phyloP scores from a whole-genome alignment of 2,329 filamentous ascomycete species.

The Aspergillus hiratsukae region DNA sequence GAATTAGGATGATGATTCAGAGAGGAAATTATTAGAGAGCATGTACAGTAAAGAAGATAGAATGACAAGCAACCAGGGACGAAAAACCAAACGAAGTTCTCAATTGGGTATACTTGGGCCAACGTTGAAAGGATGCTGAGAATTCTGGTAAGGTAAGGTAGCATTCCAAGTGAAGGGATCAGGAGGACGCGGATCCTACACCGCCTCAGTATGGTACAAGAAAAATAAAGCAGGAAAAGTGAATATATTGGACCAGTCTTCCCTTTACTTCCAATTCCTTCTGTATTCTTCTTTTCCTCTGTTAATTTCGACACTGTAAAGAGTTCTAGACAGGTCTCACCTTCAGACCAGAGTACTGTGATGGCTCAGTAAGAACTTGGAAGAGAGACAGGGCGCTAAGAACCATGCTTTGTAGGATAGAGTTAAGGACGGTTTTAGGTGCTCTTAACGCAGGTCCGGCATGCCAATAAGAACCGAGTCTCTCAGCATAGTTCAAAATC shows the following conservation, averaged over 20 bases:
- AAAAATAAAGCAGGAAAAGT: neutral
- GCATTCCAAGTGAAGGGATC: slow-evolving; percentile 7
- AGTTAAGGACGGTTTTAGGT: neutral
- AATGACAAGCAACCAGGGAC: neutral
- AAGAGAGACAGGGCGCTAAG: neutral
- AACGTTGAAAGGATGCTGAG: neutral
- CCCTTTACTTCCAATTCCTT: neutral
- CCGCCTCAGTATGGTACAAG: no score
- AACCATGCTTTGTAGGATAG: neutral
- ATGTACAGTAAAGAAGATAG: neutral
- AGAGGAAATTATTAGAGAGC: neutral
- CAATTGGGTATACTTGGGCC: neutral
- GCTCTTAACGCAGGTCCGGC: neutral
- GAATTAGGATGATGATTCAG: neutral
- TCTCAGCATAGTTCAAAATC: neutral
- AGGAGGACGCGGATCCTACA: slow-evolving; percentile 1
- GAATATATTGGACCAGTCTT: neutral
- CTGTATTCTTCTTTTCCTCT: neutral
- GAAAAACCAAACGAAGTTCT: neutral
- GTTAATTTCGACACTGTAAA: neutral
- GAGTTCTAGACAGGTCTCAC: neutral
- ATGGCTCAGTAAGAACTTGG: neutral
- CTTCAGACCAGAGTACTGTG: neutral
- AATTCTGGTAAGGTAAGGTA: slow-evolving; percentile 2
- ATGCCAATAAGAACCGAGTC: neutral